Conservation (phyloP, 345 rosid genomes). For the Syzygium oleosum region DNA sequence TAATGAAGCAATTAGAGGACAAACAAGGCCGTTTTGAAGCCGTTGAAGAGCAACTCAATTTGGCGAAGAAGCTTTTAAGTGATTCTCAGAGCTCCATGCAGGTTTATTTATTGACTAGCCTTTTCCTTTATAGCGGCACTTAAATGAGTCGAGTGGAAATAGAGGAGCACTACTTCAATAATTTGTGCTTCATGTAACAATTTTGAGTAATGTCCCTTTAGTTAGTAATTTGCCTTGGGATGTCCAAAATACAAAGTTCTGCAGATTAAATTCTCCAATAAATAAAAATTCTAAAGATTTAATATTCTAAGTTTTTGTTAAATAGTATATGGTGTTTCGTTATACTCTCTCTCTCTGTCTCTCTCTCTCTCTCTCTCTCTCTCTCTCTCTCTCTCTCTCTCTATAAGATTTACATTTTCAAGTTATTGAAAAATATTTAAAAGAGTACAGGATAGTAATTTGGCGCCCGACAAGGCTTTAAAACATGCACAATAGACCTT, state of each 20-base stretch:
- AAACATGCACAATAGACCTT: background rate
- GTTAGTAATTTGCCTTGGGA: background rate
- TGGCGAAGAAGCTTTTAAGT: conserved; percentile 28
- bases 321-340: background rate
- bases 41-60: conserved; percentile 41
- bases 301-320: background rate
- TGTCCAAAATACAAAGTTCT: background rate
- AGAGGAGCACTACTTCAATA: background rate
- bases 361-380: background rate
- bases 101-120: conserved; percentile 26
- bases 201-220: background rate
- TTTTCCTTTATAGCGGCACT: background rate
- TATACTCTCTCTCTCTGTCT: background rate
- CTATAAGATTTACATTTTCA: background rate
- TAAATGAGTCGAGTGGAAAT: background rate
- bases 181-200: background rate
- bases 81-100: conserved; percentile 47
- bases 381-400: background rate
- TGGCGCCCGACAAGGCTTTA: background rate
- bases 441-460: background rate
- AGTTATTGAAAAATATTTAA: background rate
- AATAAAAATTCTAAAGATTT: background rate
- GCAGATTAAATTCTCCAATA: background rate
- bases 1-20: conserved; percentile 50
- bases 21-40: conserved; percentile 31